Evolutionary conservation across 2,329 filamentous ascomycete species (phyloP).

Genomic region (Myriosclerotinia duriaeana): DNA sequence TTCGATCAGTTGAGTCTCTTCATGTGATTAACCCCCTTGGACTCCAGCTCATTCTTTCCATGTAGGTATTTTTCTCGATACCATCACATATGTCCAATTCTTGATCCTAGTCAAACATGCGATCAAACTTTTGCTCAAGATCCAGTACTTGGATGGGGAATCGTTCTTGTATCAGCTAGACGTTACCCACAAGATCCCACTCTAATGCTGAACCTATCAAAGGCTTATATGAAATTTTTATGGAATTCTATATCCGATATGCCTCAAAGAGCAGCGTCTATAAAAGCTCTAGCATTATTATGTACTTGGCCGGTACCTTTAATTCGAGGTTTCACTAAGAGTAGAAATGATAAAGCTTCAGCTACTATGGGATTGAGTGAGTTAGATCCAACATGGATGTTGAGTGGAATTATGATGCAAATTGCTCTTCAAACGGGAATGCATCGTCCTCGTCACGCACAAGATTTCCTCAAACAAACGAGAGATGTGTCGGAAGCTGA

Average conservation of each 20-base stretch:
- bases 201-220: slow-evolving; percentile 44
- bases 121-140: slow-evolving; percentile 59
- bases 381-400: slow-evolving; percentile 34
- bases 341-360: slow-evolving; percentile 22
- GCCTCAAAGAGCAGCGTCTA: slow-evolving; percentile 30
- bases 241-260: slow-evolving; percentile 31
- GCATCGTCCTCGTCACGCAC: slow-evolving; percentile 32
- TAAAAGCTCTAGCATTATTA: slow-evolving; percentile 36
- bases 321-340: slow-evolving; percentile 30
- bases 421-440: slow-evolving; percentile 37
- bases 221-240: slow-evolving; percentile 28
- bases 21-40: slow-evolving; percentile 39
- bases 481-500: slow-evolving; percentile 30
- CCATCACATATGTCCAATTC: slow-evolving; percentile 63
- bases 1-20: slow-evolving; percentile 26
- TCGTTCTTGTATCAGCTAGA: slow-evolving; percentile 61
- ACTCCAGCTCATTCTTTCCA: slow-evolving; percentile 4
- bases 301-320: slow-evolving; percentile 39
- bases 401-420: slow-evolving; percentile 38
- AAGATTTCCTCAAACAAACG: slow-evolving; percentile 32
- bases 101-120: slow-evolving; percentile 54
- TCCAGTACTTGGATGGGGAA: slow-evolving; percentile 68
- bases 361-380: slow-evolving; percentile 24
- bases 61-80: slow-evolving; percentile 61
- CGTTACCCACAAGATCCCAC: slow-evolving; percentile 55